Evolutionary conservation across 1,284 basidiomycete species (phyloP).

Genomic region (Agroathelia rolfsii): DNA sequence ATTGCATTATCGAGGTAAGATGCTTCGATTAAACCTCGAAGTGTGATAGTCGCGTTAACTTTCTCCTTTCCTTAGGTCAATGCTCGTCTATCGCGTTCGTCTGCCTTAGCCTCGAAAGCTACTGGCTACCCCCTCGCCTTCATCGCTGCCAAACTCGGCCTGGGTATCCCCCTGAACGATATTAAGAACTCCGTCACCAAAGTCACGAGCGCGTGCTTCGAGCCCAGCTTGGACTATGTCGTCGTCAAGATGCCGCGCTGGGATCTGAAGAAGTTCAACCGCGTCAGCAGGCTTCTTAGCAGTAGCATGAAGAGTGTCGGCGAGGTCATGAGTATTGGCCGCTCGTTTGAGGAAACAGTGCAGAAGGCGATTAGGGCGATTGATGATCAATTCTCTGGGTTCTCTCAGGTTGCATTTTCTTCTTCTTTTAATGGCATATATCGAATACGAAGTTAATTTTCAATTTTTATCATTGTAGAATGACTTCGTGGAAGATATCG

Average conservation of each 20-base stretch:
- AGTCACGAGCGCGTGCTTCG: constrained; percentile 98
- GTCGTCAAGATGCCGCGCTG: constrained; percentile 99
- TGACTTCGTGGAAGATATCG: constrained; percentile 72
- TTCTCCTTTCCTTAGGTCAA: constrained; percentile 7
- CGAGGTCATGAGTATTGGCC: constrained; percentile 99
- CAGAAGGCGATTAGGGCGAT: constrained; percentile 99
- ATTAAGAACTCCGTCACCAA: constrained; percentile 98
- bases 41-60: background rate
- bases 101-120: constrained; percentile 95
- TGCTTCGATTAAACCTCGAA: constrained; percentile 14
- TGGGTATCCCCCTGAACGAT: constrained; percentile 96
- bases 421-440: too few species aligned
- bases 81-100: constrained; percentile 19
- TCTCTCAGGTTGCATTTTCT: constrained; percentile 51
- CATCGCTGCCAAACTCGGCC: constrained; percentile 98
- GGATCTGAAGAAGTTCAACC: constrained; percentile 97
- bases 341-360: constrained; percentile 97
- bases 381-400: constrained; percentile 85
- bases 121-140: constrained; percentile 99
- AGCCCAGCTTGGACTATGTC: constrained; percentile 99
- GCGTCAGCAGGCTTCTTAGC: constrained; percentile 92
- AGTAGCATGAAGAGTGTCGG: constrained; percentile 99
- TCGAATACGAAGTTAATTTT: constrained; percentile 23
- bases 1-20: constrained; percentile 94
- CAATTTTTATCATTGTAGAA: too few species aligned